Evolutionary conservation across 306 rosid genomes (phyloP).

Genomic region (Potentilla sterilis): DNA sequence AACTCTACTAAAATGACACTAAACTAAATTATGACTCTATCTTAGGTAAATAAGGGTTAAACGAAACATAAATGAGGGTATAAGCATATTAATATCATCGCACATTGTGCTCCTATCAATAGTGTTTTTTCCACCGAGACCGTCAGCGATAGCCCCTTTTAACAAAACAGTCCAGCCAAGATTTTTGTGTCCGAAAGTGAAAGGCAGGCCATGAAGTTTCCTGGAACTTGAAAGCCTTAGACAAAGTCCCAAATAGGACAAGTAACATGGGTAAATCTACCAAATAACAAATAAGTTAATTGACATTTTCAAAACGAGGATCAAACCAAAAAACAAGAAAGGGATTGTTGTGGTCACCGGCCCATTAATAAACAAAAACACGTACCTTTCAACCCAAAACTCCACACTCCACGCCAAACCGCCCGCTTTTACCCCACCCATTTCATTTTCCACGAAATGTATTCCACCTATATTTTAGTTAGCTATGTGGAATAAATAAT

Average conservation of each 20-base stretch:
- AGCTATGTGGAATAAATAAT: too few relatives aligned
- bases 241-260: neutral
- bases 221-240: neutral
- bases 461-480: too few relatives aligned
- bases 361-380: neutral
- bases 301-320: neutral
- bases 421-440: neutral
- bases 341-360: neutral
- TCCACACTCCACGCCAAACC: conserved; percentile 7
- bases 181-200: neutral
- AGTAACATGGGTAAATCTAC: neutral
- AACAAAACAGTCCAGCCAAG: neutral
- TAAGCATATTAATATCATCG: too few relatives aligned
- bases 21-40: too few relatives aligned
- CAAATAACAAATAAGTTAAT: too few relatives aligned
- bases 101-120: too few relatives aligned
- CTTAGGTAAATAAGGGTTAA: too few relatives aligned
- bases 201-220: neutral
- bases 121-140: neutral
- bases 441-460: neutral
- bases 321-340: neutral
- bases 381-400: neutral
- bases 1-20: too few relatives aligned
- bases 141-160: neutral
- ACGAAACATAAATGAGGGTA: too few relatives aligned